Evolutionary conservation across 371 early-diverging fungal species (phyloP), one percentile per base, ranked within the genome.

Genomic region (Parasitella parasitica): DNA sequence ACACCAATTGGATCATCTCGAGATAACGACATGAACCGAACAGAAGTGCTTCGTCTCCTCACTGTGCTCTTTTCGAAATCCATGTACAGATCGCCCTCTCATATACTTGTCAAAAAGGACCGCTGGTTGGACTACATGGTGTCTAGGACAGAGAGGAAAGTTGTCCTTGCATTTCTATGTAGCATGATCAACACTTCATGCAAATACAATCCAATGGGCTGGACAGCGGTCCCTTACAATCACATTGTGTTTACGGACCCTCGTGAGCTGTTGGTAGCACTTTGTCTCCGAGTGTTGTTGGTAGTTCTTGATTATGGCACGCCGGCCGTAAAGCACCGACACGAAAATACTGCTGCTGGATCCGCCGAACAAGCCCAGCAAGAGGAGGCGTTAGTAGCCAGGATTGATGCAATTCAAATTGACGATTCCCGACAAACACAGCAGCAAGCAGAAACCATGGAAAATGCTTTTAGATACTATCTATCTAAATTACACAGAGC

Each of bases 221-320:
- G 92, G 91, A 86, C 85, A 8, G 66, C 58, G 4, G 69, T 94
- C 6, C 92, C 92, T 20, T 94, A 92, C 76, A 90, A 91, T 54
- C 89, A 91, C 59, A 81, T 91, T 13, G 63, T 91, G 51, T 86
- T 88, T 60, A 73, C 84, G 2, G 89, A 92, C 57, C 80, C 85
- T 0, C 68, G 78, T n/a, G 92, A 94, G 61, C 77, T 82, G 26
- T 76, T 91, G 6, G 88, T 90, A 6, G 74, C 85, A 8, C 59
- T 86, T 11, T 85, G 87, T 50, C 58, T 90, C 50, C 92, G 92
- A 53, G 72, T 77, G 0, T 72, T 92, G 7, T 73, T 88, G 13
- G 78, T 85, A 1, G 69, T 93, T 16, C 70, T 92, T 24, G 91
- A 94, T 60, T 83, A 84, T 53, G 76, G 77, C 26, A 66, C 77